Evolutionary conservation across 2,329 filamentous ascomycete genomes (phyloP).

Genomic region (Plenodomus biglobosus): DNA sequence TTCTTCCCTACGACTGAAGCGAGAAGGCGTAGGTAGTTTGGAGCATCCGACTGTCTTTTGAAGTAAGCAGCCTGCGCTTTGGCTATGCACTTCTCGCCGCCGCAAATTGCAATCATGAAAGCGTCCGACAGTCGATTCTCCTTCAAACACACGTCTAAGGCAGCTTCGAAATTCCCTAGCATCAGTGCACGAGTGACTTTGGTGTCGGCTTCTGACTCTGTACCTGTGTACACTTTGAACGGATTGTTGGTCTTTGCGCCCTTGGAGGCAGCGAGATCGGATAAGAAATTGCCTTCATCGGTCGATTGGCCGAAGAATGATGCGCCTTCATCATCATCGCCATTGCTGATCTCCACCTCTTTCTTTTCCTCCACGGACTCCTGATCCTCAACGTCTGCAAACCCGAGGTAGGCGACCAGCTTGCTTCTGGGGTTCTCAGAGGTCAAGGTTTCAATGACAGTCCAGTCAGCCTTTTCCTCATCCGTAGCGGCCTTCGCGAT

Average conservation of each 20-base stretch:
- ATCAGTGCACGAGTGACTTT: conserved; percentile 84
- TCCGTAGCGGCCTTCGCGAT: conserved; percentile 75
- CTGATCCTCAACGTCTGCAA: conserved; percentile 61
- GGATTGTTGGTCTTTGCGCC: conserved; percentile 91
- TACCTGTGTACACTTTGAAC: conserved; percentile 83
- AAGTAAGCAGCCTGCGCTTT: conserved; percentile 93
- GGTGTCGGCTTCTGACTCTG: conserved; percentile 82
- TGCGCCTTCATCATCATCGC: conserved; percentile 53
- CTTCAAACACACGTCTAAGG: conserved; percentile 82
- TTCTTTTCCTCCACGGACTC: conserved; percentile 28
- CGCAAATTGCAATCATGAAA: conserved; percentile 96
- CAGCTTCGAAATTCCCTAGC: conserved; percentile 86
- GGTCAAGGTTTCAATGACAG: conserved; percentile 85
- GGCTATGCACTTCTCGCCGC: conserved; percentile 88
- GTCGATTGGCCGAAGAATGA: conserved; percentile 77
- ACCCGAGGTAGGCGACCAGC: conserved; percentile 88
- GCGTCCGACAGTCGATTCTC: conserved; percentile 92
- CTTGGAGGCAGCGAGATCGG: conserved; percentile 82
- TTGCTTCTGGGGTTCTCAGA: conserved; percentile 82
- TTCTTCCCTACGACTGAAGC: conserved; percentile 95
- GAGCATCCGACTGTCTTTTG: conserved; percentile 75
- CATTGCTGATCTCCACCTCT: conserved; percentile 51
- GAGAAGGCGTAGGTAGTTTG: conserved; percentile 88
- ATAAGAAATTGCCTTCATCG: conserved; percentile 79
- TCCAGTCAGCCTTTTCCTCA: conserved; percentile 95